Evolutionary conservation across 257 asterid species (phyloP), one percentile per base, ranked within the genome.

Genomic region (Cordia subcordata): DNA sequence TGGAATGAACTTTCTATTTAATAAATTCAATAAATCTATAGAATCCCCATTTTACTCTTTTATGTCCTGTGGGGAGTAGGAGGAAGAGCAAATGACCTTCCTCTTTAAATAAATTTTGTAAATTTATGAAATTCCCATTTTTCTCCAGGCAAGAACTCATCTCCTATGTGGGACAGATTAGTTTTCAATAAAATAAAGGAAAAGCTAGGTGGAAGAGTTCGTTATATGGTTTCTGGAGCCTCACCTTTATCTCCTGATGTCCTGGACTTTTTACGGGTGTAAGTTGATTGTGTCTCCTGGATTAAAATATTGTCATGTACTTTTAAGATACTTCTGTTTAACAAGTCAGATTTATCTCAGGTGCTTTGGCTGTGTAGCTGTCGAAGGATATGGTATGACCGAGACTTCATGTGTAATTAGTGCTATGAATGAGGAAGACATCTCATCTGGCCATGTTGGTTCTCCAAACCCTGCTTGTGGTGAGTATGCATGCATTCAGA

Each of bases 371-470:
- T 82, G 96, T 56, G 74, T 53, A 56, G 85, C 85, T 10, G 64
- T 77, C 35, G 98, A 91, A 82, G 98, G 96, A 60, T 91, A 91
- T 70, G 98, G 98, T 52, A 91, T 91, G 98, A 91, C 98, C 21
- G 98, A 91, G 68, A 73, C 95, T 59, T 85, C 98, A 19, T 88
- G 98, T 63, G 90, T 86, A 57, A 88, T 91, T 67, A 91, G 88
- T 77, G 49, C 71, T 56, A 80, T 91, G 84, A 83, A 88, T 22
- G 94, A 82, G 53, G 75, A 77, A 53, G 96, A 91, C 80, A 60
- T 45, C 81, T 72, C 79, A 64, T 63, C 77, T 27, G 98, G 95
- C 65, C 98, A 91, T 73, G 96, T 91, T 37, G 98, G 98, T 46
- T 79, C 95, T 64, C 98, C 98, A 20, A 88, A 77, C 66, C 82